Percentiles rank a stretch among this genome's conserved stretches.
Evolutionary conservation across 345 rosid species (phyloP).

Genomic region (Theobroma cacao): DNA sequence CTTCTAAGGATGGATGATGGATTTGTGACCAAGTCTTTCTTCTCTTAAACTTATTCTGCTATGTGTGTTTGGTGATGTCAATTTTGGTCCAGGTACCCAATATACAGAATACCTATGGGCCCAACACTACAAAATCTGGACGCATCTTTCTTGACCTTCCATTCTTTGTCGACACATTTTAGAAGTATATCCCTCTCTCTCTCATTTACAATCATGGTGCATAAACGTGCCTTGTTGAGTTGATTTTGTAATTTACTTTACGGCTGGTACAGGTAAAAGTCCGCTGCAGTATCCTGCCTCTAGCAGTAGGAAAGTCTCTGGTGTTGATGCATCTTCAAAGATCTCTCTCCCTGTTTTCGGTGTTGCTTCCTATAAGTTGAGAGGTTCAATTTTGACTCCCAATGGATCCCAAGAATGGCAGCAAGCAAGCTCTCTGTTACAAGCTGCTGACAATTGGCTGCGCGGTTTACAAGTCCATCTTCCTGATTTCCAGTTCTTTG

Average conservation of each 20-base stretch:
- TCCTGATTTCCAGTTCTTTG: constrained; percentile 59
- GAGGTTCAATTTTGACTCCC: constrained; percentile 53
- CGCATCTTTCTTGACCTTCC: constrained; percentile 82
- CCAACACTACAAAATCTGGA: constrained; percentile 69
- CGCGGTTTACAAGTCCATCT: constrained; percentile 37
- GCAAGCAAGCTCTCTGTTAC: constrained; percentile 34
- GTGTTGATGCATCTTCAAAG: constrained; percentile 37
- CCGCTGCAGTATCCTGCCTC: constrained; percentile 25
- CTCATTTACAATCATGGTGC: background rate
- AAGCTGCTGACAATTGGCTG: constrained; percentile 53
- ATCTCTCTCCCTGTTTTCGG: constrained; percentile 60
- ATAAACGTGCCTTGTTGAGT: background rate
- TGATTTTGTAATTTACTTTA: constrained; percentile 1
- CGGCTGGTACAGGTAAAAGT: constrained; percentile 34
- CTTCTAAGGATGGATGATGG: background rate
- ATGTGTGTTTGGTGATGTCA: constrained; percentile 6
- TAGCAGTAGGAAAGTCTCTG: constrained; percentile 30
- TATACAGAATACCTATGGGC: constrained; percentile 82
- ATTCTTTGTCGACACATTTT: constrained; percentile 53
- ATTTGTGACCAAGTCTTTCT: constrained; percentile 1
- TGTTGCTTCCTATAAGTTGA: constrained; percentile 69
- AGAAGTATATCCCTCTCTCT: constrained; percentile 36
- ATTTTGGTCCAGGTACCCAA: constrained; percentile 67
- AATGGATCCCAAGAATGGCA: constrained; percentile 42
- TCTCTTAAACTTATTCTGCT: background rate